Base-by-base conservation (phyloP, 129 eudicot genomes). In the Chrysanthemum seticuspe region DNA sequence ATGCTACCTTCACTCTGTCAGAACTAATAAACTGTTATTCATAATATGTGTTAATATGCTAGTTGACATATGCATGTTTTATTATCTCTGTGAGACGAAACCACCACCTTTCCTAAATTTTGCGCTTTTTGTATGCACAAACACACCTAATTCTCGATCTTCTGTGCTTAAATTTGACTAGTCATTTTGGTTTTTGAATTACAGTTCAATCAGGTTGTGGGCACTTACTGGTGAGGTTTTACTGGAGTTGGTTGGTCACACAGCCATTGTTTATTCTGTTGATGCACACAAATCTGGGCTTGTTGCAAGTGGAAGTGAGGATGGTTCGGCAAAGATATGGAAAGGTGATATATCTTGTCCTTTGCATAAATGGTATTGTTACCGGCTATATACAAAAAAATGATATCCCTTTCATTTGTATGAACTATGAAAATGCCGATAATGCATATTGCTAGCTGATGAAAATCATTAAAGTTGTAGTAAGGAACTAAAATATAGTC, bases 161-260 rank as follows among this genome's bases (percentile, higher is more conserved):
- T 72, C 13, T 18, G 14, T 56, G 70, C 45, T 55, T 61, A 61
- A 70, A 74, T n/a, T 36, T 80, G 45, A 69, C n/a, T 0, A 8
- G 15, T 53, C 54, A 49, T 27, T n/a, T 53, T 72, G 64, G 51
- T 73, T 71, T 70, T 11, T 78, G 51, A 44, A 57, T 76, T 70
- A 71, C 96, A 95, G 99, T 64, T 81, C 97, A 65, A 84, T 95
- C 78, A 85, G 97, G 81, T 81, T 95, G 15, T 95, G 99, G 99
- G 88, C 96, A 16, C 76, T 86, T 59, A 88, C 87, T 65, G 99
- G 97, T 76, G 73, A 95, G 76, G 87, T 85, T 81, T 74, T 95
- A 62, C 64, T 95, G 88, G 99, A 95, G 86, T 86, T 95, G 99
- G 97, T 91, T 74, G 99, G 99, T 67, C 99, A 95, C 80, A 86